Base-by-base conservation (phyloP, 1,139 yeast genomes). In the Geotrichum citri-aurantii region DNA sequence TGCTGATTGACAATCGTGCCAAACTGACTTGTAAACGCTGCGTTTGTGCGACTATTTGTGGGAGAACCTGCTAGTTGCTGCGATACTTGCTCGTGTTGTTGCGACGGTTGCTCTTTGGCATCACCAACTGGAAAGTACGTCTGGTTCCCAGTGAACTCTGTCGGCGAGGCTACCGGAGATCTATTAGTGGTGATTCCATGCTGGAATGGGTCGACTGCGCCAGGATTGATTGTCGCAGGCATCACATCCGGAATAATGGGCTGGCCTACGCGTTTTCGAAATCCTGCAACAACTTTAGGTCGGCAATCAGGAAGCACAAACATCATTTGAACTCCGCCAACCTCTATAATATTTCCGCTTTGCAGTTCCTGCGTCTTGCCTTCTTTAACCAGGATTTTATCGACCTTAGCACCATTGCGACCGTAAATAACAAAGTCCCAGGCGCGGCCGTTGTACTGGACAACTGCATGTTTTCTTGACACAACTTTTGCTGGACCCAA, bases 321-420 rank as follows among this genome's bases (percentile, higher is more conserved):
- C 96, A 93, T 93, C 99, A 93, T 93, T 74, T 93, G 99, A 14
- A 96, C 92, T 2, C 97, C 98, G 10, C 98, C 98, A 54, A 93
- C 85, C 69, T 93, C 99, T 62, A 93, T 75, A 21, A 93, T 84
- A 54, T 95, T 90, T 11, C 98, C 99, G 1, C 95, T 86, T 57
- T 82, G 81, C 62, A 93, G 79, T 69, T 62, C 74, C 71, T 58
- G 83, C 63, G 61, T 76, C 23, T 58, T 58, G 19, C 80, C 65
- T 80, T 81, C 73, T 85, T 85, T 64, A 73, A 78, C 62, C 82
- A 88, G 62, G 12, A 63, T 63, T 40, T 72, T 70, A 72, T 93
- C 97, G 49, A 93, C 84, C 67, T 91, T 86, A 40, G 96, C 91
- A 40, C 99, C 99, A 69, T 93, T 93, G 67, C 99, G 79, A 27